Percentiles rank a stretch among this genome's conserved stretches.
Conservation (phyloP, 495 filamentous ascomycete species). For the Penicillium manginii region DNA sequence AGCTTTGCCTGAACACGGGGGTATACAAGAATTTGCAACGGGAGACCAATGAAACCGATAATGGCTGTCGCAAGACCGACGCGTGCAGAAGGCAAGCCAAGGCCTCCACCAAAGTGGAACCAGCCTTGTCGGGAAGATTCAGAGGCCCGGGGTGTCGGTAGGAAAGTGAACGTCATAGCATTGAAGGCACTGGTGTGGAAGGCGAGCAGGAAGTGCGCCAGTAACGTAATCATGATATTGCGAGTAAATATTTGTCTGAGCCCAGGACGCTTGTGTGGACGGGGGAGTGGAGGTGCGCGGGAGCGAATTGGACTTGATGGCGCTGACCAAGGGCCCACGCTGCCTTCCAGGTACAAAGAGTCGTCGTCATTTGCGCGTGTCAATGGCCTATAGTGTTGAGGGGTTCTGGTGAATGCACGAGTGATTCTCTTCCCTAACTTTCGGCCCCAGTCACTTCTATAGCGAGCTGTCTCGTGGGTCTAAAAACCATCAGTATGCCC, state of each 20-base stretch:
- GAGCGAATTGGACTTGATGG: constrained; percentile 32
- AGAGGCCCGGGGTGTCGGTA: constrained; percentile 65
- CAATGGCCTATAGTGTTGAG: constrained; percentile 34
- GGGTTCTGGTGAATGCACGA: constrained; percentile 34
- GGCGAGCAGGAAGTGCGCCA: constrained; percentile 68
- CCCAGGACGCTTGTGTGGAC: constrained; percentile 41
- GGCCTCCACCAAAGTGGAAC: constrained; percentile 72
- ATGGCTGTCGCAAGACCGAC: constrained; percentile 72
- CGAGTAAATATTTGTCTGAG: constrained; percentile 65
- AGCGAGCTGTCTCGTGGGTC: constrained; percentile 54
- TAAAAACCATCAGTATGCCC: constrained; percentile 15
- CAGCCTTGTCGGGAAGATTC: constrained; percentile 49
- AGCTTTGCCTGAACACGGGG: constrained; percentile 61
- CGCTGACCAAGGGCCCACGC: constrained; percentile 29
- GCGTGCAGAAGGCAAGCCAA: constrained; percentile 67
- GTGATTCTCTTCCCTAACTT: constrained; percentile 47
- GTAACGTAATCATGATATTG: constrained; percentile 63
- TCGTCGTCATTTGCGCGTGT: constrained; percentile 31
- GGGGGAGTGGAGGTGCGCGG: constrained; percentile 14
- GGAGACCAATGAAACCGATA: constrained; percentile 71
- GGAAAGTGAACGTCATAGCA: constrained; percentile 71
- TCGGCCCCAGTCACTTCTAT: constrained; percentile 54
- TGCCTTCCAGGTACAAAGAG: constrained; percentile 37
- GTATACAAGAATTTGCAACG: constrained; percentile 72
- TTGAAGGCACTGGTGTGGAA: constrained; percentile 78